Percentiles rank a stretch among this genome's conserved stretches.
Conservation (phyloP, 768 basidiomycete species). For the Galerina sulciceps region DNA sequence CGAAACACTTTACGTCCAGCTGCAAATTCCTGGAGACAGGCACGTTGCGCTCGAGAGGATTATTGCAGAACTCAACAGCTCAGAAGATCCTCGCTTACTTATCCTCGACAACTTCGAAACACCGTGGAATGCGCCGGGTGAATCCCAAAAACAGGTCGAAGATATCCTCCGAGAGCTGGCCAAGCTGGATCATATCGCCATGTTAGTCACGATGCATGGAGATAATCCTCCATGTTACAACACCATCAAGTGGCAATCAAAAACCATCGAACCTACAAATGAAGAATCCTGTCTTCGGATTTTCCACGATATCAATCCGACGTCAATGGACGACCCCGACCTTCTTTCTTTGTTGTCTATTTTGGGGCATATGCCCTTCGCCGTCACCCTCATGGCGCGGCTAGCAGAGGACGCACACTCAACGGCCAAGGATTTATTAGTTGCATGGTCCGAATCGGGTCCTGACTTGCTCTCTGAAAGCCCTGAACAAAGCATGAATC, state of each 20-base stretch:
- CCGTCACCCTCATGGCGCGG: slow-evolving; percentile 37
- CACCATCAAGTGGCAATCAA: slow-evolving; percentile 26
- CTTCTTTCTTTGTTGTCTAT: slow-evolving; percentile 22
- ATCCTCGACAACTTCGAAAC: slow-evolving; percentile 47
- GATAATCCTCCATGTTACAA: slow-evolving; percentile 26
- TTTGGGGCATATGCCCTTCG: slow-evolving; percentile 34
- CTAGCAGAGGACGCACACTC: slow-evolving; percentile 3
- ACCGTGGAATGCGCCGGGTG: slow-evolving; percentile 32
- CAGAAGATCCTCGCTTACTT: slow-evolving; percentile 28
- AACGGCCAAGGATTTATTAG: slow-evolving; percentile 11
- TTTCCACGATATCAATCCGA: slow-evolving; percentile 20
- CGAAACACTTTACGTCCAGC: slow-evolving; percentile 23
- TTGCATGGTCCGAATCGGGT: slow-evolving; percentile 8
- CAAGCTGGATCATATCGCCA: slow-evolving; percentile 27
- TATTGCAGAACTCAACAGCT: slow-evolving; percentile 22
- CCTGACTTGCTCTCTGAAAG: slow-evolving; percentile 12
- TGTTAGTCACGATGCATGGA: slow-evolving; percentile 39
- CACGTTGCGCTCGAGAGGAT: slow-evolving; percentile 20
- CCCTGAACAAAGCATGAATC: slow-evolving; percentile 21
- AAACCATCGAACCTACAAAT: neutral
- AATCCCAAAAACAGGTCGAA: slow-evolving; percentile 21
- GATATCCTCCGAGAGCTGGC: slow-evolving; percentile 27
- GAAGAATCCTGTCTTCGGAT: slow-evolving; percentile 20
- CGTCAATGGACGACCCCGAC: slow-evolving; percentile 20
- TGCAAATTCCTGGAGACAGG: slow-evolving; percentile 23